These are phyloP conservation scores for Flaveria linearis DNA, from an alignment of 129 eudicot genomes.

Conservation along the genomic window DNA sequence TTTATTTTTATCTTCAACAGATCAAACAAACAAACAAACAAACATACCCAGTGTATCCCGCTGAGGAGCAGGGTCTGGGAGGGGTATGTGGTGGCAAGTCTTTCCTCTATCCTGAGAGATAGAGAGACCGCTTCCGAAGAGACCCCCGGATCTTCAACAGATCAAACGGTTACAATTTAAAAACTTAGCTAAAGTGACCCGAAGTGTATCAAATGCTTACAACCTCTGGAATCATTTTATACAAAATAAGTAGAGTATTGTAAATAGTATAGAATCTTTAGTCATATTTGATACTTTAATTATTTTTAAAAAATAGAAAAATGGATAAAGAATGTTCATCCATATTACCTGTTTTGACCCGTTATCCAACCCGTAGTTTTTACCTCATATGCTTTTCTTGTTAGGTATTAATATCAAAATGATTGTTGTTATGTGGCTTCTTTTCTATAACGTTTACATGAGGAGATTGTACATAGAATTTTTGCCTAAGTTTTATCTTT, in stretches of 20 bases:
- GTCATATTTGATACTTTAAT: not conserved
- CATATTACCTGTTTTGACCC: not conserved
- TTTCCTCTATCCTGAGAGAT: no score
- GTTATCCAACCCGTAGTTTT: not conserved
- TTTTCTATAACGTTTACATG: not conserved
- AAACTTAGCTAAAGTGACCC: not conserved
- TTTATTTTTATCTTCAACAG: not conserved
- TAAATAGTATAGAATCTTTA: not conserved
- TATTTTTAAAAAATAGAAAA: not conserved
- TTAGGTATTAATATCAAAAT: not conserved
- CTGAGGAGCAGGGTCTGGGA: no score
- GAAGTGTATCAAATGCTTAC: not conserved
- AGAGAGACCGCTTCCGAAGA: no score
- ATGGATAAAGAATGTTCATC: not conserved
- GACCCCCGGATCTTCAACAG: no score
- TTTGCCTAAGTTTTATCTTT: slow-evolving; percentile 8
- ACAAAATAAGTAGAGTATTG: not conserved
- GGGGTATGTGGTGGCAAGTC: no score
- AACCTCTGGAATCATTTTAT: not conserved
- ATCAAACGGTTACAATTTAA: not conserved
- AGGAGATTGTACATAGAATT: not conserved
- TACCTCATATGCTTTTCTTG: not conserved
- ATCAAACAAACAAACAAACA: no score
- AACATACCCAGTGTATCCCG: no score
- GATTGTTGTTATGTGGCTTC: slow-evolving; percentile 4